These are phyloP conservation scores for Teratosphaeria zuluensis DNA, from an alignment of 2,329 filamentous ascomycete genomes.

Conservation along the genomic window DNA sequence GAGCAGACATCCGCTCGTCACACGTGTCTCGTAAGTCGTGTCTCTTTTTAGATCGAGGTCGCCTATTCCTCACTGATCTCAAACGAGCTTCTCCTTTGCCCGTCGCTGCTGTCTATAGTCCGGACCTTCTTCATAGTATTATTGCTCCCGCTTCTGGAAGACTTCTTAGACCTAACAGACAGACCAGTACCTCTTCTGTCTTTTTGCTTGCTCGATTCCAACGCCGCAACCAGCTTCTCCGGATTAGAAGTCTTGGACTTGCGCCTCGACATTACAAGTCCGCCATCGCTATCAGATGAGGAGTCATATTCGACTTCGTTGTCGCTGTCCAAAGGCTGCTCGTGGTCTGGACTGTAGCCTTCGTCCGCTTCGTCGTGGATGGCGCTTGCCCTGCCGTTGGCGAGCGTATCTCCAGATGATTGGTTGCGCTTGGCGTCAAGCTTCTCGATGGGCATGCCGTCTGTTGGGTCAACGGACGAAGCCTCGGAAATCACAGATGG, in stretches of 20 bases:
- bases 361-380: conserved; percentile 19
- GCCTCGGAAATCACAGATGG: conserved; percentile 41
- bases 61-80: conserved; percentile 1
- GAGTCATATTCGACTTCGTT: conserved; percentile 31
- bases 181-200: conserved; percentile 22
- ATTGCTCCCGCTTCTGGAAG: conserved; percentile 39
- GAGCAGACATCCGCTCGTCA: background rate
- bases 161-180: conserved; percentile 28
- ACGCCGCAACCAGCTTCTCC: background rate
- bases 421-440: conserved; percentile 27
- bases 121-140: conserved; percentile 41
- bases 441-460: conserved; percentile 11
- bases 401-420: conserved; percentile 27
- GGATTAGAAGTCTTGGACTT: conserved; percentile 15
- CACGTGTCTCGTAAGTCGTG: background rate
- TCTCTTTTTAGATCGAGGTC: background rate
- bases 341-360: conserved; percentile 23
- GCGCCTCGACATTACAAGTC: conserved; percentile 28
- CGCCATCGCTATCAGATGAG: conserved; percentile 29
- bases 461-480: conserved; percentile 32
- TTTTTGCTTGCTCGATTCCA: conserved; percentile 5
- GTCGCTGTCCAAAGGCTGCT: conserved; percentile 30
- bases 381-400: conserved; percentile 14
- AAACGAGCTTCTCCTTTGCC: background rate
- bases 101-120: conserved; percentile 7